A percentile compares a stretch with the other conserved stretches of the same genome.
phyloP scores from a whole-genome alignment of 2,329 filamentous ascomycete genomes.

The Botrytis aclada region DNA sequence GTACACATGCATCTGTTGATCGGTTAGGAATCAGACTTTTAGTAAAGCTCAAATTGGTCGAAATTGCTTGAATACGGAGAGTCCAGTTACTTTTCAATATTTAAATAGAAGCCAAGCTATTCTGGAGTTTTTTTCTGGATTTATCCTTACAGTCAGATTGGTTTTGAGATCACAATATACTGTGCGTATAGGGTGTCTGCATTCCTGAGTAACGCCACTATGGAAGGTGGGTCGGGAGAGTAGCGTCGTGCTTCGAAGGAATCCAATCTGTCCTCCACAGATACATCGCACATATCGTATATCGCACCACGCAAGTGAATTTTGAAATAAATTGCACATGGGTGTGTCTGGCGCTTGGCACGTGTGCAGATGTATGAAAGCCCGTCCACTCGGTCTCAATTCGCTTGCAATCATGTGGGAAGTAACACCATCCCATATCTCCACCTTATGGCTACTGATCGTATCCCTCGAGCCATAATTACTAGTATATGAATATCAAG shows the following conservation, averaged over 20 bases:
- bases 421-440: slow-evolving; percentile 6
- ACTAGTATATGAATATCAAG: neutral
- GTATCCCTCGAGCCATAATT: neutral
- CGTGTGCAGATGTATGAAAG: slow-evolving; percentile 1
- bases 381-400: neutral
- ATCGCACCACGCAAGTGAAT: neutral
- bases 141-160: neutral
- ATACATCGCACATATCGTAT: slow-evolving; percentile 8
- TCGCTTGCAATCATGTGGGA: slow-evolving; percentile 10
- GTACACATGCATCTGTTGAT: neutral
- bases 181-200: slow-evolving; percentile 6
- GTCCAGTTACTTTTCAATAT: neutral
- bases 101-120: neutral
- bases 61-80: neutral
- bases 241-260: neutral
- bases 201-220: slow-evolving; percentile 9
- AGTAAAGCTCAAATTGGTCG: neutral
- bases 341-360: slow-evolving; percentile 10
- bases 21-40: neutral
- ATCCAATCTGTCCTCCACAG: neutral
- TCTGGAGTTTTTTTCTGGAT: neutral
- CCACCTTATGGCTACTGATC: neutral
- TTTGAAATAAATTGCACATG: neutral
- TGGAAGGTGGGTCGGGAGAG: slow-evolving; percentile 1
- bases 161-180: neutral